phyloP scores from a whole-genome alignment of 306 rosid genomes.

The Boehmeria nivea region DNA sequence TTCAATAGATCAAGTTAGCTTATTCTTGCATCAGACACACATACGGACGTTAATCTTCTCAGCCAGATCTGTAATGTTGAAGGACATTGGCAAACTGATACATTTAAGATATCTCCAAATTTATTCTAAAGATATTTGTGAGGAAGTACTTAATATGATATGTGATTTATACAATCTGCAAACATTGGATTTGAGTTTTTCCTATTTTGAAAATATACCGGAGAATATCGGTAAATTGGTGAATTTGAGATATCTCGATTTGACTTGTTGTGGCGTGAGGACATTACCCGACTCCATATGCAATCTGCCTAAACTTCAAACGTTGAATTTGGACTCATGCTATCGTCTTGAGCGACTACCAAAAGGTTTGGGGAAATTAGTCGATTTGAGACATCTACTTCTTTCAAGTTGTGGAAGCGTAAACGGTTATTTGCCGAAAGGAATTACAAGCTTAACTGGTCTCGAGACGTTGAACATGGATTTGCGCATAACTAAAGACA shows the following conservation, averaged over 20 bases:
- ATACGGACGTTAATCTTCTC: neutral
- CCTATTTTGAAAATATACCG: neutral
- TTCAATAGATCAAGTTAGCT: neutral
- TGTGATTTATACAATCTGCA: neutral
- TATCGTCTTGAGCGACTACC: neutral
- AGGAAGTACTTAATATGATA: neutral
- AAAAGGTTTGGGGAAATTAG: neutral
- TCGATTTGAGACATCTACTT: neutral
- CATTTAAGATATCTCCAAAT: neutral
- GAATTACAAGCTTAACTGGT: neutral
- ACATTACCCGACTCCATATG: neutral
- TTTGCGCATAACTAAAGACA: neutral
- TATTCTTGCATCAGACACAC: neutral
- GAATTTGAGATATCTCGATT: neutral
- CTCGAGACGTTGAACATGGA: neutral
- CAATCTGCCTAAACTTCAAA: neutral
- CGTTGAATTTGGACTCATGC: neutral
- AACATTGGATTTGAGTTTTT: neutral
- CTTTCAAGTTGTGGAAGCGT: rapidly evolving
- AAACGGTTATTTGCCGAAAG: neutral
- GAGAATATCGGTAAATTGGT: neutral
- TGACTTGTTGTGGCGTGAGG: neutral
- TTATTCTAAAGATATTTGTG: neutral
- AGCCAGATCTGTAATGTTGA: neutral
- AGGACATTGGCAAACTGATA: neutral